Evolutionary conservation across 2,329 filamentous ascomycete genomes (phyloP).

Genomic region (Metarhizium robertsii): DNA sequence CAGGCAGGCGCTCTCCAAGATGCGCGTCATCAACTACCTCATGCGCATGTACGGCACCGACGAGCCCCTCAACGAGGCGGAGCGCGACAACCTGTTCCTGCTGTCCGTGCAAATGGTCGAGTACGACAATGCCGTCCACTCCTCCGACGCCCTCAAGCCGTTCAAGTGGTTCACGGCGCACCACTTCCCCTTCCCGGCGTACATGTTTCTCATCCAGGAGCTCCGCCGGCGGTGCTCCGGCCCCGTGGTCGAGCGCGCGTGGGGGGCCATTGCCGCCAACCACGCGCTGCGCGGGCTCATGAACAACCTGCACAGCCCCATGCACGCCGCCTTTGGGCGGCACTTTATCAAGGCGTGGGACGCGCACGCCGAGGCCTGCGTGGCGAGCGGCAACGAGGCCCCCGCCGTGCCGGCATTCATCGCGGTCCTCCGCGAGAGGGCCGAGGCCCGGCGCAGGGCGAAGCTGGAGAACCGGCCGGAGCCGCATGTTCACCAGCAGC

Average conservation of each 20-base stretch:
- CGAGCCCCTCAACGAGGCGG: conserved; percentile 30
- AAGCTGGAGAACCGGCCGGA: conserved; percentile 18
- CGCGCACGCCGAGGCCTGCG: conserved; percentile 39
- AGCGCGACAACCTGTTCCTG: conserved; percentile 43
- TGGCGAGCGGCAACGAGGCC: conserved; percentile 30
- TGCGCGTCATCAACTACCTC: conserved; percentile 45
- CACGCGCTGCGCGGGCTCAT: conserved; percentile 41
- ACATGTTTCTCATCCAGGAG: conserved; percentile 50
- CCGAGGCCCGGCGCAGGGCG: conserved; percentile 24
- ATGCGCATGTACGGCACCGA: conserved; percentile 35
- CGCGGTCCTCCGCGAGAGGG: conserved; percentile 34
- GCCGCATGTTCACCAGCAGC: conserved; percentile 13
- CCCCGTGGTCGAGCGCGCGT: conserved; percentile 48
- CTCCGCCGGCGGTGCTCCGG: conserved; percentile 42
- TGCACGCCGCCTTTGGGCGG: conserved; percentile 47
- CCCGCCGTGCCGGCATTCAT: conserved; percentile 38
- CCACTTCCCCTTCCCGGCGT: conserved; percentile 51
- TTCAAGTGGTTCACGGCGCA: conserved; percentile 52
- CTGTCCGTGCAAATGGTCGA: conserved; percentile 50
- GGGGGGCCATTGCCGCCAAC: conserved; percentile 46
- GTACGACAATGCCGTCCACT: conserved; percentile 47
- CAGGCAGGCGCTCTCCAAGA: conserved; percentile 44
- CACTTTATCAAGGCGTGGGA: conserved; percentile 56
- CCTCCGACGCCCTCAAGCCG: conserved; percentile 37
- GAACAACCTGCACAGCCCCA: conserved; percentile 41